Percentiles rank a stretch among this genome's conserved stretches.
Conservation (phyloP, 495 filamentous ascomycete species). For the Chaetomium cochliodes region DNA sequence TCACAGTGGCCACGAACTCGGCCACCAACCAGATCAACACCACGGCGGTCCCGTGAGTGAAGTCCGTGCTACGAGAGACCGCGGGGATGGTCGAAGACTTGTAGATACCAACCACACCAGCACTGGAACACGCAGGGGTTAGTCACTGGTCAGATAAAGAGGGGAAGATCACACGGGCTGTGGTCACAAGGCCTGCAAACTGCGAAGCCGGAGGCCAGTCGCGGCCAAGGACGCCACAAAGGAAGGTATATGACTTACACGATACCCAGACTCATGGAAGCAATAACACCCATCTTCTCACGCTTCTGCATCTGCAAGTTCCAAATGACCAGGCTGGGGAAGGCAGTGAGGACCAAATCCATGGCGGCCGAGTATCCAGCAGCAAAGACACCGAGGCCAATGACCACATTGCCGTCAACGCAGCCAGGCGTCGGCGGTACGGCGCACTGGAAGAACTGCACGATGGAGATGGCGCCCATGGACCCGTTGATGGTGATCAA, state of each 20-base stretch:
- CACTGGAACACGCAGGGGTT: not conserved
- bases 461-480: not conserved
- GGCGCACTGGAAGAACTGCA: slow-evolving; percentile 5
- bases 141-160: not conserved
- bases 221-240: too few relatives aligned
- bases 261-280: not conserved
- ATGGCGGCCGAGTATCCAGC: slow-evolving; percentile 1
- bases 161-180: not conserved
- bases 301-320: slow-evolving; percentile 5
- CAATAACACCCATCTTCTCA: not conserved
- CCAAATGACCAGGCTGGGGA: slow-evolving; percentile 4
- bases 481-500: not conserved
- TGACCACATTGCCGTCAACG: not conserved
- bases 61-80: not conserved
- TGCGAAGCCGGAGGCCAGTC: too few relatives aligned
- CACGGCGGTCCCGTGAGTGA: not conserved
- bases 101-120: slow-evolving; percentile 1
- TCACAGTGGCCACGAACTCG: not conserved
- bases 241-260: not conserved
- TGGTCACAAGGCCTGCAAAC: too few relatives aligned
- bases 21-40: not conserved
- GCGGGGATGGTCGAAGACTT: not conserved
- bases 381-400: not conserved
- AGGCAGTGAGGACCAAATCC: slow-evolving; percentile 4
- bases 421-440: not conserved